Evolutionary conservation across 2,329 filamentous ascomycete species (phyloP), one percentile per base, ranked within the genome.

Genomic region (Apiospora koreana): DNA sequence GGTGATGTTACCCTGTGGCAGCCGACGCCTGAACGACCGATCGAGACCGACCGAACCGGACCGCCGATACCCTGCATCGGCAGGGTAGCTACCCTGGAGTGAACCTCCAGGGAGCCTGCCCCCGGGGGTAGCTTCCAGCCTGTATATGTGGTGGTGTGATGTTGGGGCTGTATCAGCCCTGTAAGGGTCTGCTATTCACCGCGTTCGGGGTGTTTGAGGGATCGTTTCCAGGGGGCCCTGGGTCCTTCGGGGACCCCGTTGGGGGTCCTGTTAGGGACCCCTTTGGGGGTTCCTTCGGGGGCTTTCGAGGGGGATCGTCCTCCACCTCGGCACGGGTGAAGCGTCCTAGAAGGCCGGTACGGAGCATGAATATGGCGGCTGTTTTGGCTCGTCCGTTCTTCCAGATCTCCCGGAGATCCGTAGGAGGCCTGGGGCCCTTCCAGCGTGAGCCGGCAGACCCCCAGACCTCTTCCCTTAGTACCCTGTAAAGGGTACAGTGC

Each of bases 391-490:
- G 25, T 28, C 14, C 4, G 14, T 5, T 2, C 4, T 31, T 14
- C 5, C 12, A 28, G 5, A 54, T 54, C 5, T 5, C 7, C 12
- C n/a, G n/a, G 1, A 9, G n/a, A 8, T 2, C 7, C 2, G 6
- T n/a, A 5, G 43, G 43, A 46, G 43, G 25, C 23, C 12, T 54
- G 16, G 23, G 14, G 12, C 2, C 5, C 23, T 54, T 54, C 14
- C 12, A 54, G 5, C 14, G 1, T 1, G 14, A 54, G 0, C 14
- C 5, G 2, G 12, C 1, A 16, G 3, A 14, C 0, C 1, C 10
- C 23, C 23, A 50, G 4, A 50, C 23, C 48, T 28, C 23, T 10
- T 50, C 4, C 12, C 48, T 23, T 14, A 50, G 23, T 50, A 7
- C 46, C 23, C 12, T 50, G 21, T 50, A 50, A 0, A 4, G 28